Evolutionary conservation across 2,329 filamentous ascomycete genomes (phyloP).

Genomic region (Epichloe bromicola): DNA sequence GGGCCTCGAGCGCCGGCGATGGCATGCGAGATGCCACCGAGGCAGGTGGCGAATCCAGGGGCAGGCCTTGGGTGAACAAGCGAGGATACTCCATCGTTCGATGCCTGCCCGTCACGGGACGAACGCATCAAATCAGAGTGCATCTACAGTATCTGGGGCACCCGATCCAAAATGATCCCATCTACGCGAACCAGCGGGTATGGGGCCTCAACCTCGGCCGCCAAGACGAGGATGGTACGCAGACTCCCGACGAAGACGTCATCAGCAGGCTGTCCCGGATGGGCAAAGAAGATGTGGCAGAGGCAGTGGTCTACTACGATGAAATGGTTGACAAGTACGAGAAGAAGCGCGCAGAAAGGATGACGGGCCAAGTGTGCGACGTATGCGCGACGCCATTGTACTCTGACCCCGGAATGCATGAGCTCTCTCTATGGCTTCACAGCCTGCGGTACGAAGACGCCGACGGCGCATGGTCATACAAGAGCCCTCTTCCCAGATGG

Average conservation of each 20-base stretch:
- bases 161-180: conserved; percentile 93
- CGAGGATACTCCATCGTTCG: conserved; percentile 89
- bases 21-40: conserved; percentile 1
- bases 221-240: conserved; percentile 49
- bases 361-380: conserved; percentile 73
- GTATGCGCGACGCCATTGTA: conserved; percentile 82
- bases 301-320: conserved; percentile 86
- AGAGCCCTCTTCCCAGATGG: conserved; percentile 75
- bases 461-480: conserved; percentile 74
- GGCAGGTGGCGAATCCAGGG: conserved; percentile 8
- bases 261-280: conserved; percentile 75
- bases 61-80: conserved; percentile 35
- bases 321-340: conserved; percentile 87
- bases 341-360: conserved; percentile 80
- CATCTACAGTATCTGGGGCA: conserved; percentile 91
- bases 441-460: conserved; percentile 80
- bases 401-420: conserved; percentile 79
- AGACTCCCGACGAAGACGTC: conserved; percentile 76
- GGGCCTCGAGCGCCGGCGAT: conserved; percentile 10
- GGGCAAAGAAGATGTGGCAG: conserved; percentile 87
- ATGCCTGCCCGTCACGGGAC: conserved; percentile 82
- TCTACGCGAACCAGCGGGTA: conserved; percentile 88
- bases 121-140: conserved; percentile 89
- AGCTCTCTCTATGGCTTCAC: conserved; percentile 88
- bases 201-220: conserved; percentile 72